These are phyloP conservation scores for Cyberlindnera maclurae DNA, from an alignment of 805 yeast species.

Conservation along the genomic window DNA sequence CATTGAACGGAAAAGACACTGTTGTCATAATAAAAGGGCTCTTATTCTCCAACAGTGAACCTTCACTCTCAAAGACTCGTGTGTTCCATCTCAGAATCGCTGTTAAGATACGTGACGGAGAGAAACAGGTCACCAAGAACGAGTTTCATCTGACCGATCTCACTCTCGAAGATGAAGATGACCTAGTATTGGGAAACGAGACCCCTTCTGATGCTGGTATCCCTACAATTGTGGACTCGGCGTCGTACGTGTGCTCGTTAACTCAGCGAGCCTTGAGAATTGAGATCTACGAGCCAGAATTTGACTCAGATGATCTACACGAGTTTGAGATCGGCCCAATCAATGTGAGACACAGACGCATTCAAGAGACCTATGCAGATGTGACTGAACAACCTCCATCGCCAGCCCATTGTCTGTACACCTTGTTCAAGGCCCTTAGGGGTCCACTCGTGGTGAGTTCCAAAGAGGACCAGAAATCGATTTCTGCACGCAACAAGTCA, in stretches of 20 bases:
- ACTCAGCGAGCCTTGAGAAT: constrained; percentile 45
- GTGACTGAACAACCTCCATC: constrained; percentile 35
- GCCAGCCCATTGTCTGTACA: constrained; percentile 50
- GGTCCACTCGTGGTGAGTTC: constrained; percentile 52
- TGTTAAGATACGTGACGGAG: constrained; percentile 23
- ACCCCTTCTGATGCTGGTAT: constrained; percentile 19
- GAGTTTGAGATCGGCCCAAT: constrained; percentile 45
- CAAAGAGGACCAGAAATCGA: constrained; percentile 44
- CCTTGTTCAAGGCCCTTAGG: constrained; percentile 53
- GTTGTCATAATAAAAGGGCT: constrained; percentile 24
- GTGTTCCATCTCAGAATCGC: constrained; percentile 31
- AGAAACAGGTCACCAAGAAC: constrained; percentile 21
- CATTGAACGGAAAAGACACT: constrained; percentile 16
- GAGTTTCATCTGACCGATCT: constrained; percentile 26
- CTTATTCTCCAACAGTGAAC: constrained; percentile 21
- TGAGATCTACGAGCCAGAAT: constrained; percentile 45
- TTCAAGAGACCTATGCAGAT: constrained; percentile 22
- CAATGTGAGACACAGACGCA: constrained; percentile 40
- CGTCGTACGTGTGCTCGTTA: constrained; percentile 38
- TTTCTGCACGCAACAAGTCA: constrained; percentile 42
- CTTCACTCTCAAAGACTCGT: constrained; percentile 16
- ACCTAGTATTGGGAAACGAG: constrained; percentile 18
- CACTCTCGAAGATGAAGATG: constrained; percentile 25
- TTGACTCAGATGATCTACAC: constrained; percentile 38
- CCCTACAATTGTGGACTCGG: constrained; percentile 37